These are phyloP conservation scores for Thielaviopsis punctulata DNA, from an alignment of 2,329 filamentous ascomycete species.

Conservation along the genomic window DNA sequence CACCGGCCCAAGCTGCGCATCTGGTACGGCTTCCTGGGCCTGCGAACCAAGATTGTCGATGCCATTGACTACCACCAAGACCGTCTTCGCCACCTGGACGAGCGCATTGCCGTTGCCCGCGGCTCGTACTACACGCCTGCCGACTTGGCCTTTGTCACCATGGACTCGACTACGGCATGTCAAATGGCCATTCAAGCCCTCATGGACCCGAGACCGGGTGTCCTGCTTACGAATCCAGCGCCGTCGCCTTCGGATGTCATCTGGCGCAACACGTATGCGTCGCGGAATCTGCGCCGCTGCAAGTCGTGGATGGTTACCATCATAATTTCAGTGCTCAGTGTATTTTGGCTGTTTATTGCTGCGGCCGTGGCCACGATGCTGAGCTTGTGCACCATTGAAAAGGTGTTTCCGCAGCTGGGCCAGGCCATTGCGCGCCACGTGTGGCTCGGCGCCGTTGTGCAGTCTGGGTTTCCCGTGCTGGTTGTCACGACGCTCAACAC, in stretches of 20 bases:
- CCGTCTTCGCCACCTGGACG: slow-evolving; percentile 61
- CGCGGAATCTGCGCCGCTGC: slow-evolving; percentile 53
- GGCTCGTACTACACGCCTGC: slow-evolving; percentile 61
- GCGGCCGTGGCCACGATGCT: slow-evolving; percentile 63
- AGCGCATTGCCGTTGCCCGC: slow-evolving; percentile 51
- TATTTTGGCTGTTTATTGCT: slow-evolving; percentile 78
- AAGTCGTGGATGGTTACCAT: slow-evolving; percentile 72
- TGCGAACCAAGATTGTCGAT: slow-evolving; percentile 60
- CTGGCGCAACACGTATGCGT: slow-evolving; percentile 83
- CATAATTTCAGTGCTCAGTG: slow-evolving; percentile 64
- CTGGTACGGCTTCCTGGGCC: slow-evolving; percentile 59
- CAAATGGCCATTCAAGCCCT: slow-evolving; percentile 96
- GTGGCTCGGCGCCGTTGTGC: slow-evolving; percentile 58
- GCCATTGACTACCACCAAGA: slow-evolving; percentile 92
- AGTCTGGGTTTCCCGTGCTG: slow-evolving; percentile 73
- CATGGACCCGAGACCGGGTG: slow-evolving; percentile 75
- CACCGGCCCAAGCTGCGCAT: slow-evolving; percentile 52
- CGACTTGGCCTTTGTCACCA: slow-evolving; percentile 84
- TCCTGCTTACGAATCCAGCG: slow-evolving; percentile 68
- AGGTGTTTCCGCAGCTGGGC: slow-evolving; percentile 53
- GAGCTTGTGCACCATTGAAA: slow-evolving; percentile 63
- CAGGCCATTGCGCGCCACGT: slow-evolving; percentile 49
- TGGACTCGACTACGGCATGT: slow-evolving; percentile 82
- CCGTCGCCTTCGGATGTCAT: slow-evolving; percentile 86
- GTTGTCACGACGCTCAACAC: slow-evolving; percentile 77